Percentiles rank a stretch among this genome's conserved stretches.
phyloP scores from a whole-genome alignment of 805 yeast species.

The Metschnikowia cerradonensis region DNA sequence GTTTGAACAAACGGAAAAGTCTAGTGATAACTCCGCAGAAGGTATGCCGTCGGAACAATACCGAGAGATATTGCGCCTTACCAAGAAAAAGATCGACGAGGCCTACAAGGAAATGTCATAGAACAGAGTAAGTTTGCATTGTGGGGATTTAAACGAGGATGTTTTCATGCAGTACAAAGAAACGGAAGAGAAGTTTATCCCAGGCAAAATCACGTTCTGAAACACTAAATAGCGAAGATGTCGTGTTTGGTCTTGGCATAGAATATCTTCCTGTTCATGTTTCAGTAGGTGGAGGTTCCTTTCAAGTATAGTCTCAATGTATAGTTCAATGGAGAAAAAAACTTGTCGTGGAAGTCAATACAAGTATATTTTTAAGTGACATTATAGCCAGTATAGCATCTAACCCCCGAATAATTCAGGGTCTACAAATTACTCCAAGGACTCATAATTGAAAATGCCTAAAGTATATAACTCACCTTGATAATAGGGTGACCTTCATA shows the following conservation, averaged over 20 bases:
- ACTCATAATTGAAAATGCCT: too few species aligned
- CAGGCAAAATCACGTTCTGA: background rate
- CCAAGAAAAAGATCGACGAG: conserved; percentile 14
- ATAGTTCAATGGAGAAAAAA: background rate
- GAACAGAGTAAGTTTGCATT: background rate
- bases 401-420: too few species aligned
- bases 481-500: too few species aligned
- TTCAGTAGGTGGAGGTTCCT: background rate
- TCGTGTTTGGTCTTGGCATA: background rate
- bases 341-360: too few species aligned
- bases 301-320: background rate
- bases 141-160: background rate
- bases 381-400: too few species aligned
- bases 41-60: conserved; percentile 5
- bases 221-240: background rate
- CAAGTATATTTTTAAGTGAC: too few species aligned
- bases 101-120: conserved; percentile 6
- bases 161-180: background rate
- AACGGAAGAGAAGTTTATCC: background rate
- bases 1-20: background rate
- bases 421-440: too few species aligned
- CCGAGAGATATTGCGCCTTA: conserved; percentile 15
- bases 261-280: background rate
- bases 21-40: background rate
- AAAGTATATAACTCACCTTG: background rate